Conservation (phyloP, 2,329 filamentous ascomycete genomes). For the Chalara sp. region DNA sequence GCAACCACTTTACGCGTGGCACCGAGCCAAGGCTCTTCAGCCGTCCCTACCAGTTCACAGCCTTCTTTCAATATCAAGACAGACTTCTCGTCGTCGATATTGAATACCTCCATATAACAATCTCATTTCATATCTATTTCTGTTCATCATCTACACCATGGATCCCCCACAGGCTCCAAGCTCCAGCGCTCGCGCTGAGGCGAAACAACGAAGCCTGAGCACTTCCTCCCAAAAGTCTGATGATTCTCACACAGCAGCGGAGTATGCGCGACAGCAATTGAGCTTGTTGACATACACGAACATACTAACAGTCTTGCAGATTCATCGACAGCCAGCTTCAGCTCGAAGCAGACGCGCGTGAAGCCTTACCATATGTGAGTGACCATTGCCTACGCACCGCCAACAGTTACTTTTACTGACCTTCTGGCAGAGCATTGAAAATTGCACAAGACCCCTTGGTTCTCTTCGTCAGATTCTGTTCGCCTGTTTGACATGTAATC, state of each 20-base stretch:
- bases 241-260: constrained; percentile 44
- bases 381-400: neutral
- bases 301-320: constrained; percentile 34
- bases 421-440: constrained; percentile 73
- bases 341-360: constrained; percentile 89
- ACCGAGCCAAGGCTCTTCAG: too few species aligned
- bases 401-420: too few species aligned
- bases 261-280: constrained; percentile 17
- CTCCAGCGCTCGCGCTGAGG: too few species aligned
- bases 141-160: too few species aligned
- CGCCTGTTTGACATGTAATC: constrained; percentile 89
- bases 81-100: too few species aligned
- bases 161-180: too few species aligned
- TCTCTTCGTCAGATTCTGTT: constrained; percentile 83
- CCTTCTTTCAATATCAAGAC: too few species aligned
- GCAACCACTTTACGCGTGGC: too few species aligned
- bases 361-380: constrained; percentile 84
- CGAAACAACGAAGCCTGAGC: constrained; percentile 44
- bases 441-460: constrained; percentile 86
- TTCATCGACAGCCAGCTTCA: constrained; percentile 86
- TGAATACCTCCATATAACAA: too few species aligned
- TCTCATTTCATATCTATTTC: too few species aligned
- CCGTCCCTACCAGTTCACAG: too few species aligned
- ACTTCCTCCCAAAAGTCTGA: constrained; percentile 47
- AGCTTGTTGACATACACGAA: neutral